These are phyloP conservation scores for Olyra latifolia DNA, from an alignment of 176 grass and related monocot genomes.

Conservation along the genomic window DNA sequence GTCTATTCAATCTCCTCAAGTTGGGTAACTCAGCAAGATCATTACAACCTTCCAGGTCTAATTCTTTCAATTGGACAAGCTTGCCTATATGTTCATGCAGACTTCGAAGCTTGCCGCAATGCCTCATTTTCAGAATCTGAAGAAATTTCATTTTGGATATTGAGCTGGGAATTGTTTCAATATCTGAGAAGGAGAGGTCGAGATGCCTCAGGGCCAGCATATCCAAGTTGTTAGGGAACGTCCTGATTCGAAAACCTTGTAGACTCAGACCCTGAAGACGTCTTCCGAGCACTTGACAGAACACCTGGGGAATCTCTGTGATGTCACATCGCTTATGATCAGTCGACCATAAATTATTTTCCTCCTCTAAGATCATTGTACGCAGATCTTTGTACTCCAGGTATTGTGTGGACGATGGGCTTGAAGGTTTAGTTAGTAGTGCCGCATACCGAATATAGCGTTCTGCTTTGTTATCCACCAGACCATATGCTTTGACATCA, in stretches of 20 bases:
- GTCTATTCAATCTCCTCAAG: neutral
- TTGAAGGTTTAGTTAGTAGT: no score
- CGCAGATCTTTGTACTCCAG: no score
- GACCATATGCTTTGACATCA: no score
- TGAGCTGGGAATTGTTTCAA: neutral
- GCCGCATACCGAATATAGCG: no score
- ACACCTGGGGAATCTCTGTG: no score
- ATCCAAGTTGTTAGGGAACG: neutral
- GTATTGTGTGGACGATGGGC: no score
- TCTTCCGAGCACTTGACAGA: no score
- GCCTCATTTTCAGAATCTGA: neutral
- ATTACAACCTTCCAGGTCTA: slow-evolving; percentile 24
- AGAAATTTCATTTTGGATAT: neutral
- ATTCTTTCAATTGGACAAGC: neutral
- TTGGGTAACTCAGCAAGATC: neutral
- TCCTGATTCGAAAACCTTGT: neutral
- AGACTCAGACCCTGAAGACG: neutral
- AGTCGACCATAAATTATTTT: no score
- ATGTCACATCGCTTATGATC: no score
- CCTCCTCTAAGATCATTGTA: neutral
- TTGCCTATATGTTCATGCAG: neutral
- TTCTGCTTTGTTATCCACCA: no score
- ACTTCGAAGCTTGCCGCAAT: neutral
- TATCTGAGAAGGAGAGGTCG: neutral
- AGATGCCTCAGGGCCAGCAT: slow-evolving; percentile 7